Evolutionary conservation across 2,329 filamentous ascomycete genomes (phyloP).

Genomic region (Juglanconis sp.): DNA sequence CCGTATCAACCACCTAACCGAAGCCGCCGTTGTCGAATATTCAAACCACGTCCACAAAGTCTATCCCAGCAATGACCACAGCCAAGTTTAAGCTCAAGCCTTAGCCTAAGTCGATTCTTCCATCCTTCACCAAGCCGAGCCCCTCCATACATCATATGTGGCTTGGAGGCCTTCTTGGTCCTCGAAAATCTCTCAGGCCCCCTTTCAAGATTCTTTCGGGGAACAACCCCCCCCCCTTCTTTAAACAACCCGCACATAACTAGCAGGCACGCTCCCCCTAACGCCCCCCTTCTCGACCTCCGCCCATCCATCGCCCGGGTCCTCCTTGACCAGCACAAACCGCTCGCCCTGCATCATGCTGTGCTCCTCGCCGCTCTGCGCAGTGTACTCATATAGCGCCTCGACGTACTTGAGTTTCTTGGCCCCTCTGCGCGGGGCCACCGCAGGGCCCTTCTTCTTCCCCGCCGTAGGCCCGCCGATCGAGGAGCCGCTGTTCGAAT

Average conservation of each 20-base stretch:
- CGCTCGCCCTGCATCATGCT: slow-evolving; percentile 87
- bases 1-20: too few relatives aligned
- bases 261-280: slow-evolving; percentile 87
- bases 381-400: slow-evolving; percentile 87
- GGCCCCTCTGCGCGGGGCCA: slow-evolving; percentile 84
- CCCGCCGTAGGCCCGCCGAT: slow-evolving; percentile 43
- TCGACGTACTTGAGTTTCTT: slow-evolving; percentile 95
- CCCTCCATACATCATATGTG: too few relatives aligned
- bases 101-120: too few relatives aligned
- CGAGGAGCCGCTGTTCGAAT: slow-evolving; percentile 74
- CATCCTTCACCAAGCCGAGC: too few relatives aligned
- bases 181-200: too few relatives aligned
- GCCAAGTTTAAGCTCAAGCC: too few relatives aligned
- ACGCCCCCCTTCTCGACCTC: slow-evolving; percentile 91
- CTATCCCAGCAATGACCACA: too few relatives aligned
- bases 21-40: too few relatives aligned
- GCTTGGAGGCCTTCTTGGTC: too few relatives aligned
- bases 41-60: too few relatives aligned
- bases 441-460: slow-evolving; percentile 88
- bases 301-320: slow-evolving; percentile 91
- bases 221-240: background rate
- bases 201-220: background rate
- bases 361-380: slow-evolving; percentile 81
- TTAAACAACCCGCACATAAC: slow-evolving; percentile 79
- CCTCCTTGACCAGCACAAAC: slow-evolving; percentile 84